phyloP scores from a whole-genome alignment of 257 asterid species.

The Capsicum rhomboideum region DNA sequence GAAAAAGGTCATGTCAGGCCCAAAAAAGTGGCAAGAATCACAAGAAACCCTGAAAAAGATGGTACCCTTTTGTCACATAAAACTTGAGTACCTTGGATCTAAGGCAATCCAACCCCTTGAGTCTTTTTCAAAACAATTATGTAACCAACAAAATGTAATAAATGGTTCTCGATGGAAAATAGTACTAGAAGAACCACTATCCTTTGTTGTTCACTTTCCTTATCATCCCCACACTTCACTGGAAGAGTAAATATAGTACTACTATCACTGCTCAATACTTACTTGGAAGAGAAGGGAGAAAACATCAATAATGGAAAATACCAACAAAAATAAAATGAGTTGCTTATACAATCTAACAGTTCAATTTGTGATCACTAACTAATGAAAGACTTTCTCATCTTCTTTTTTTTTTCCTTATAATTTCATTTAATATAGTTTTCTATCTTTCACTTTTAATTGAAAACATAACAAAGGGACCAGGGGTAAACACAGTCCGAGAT shows the following conservation, averaged over 20 bases:
- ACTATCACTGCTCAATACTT: background rate
- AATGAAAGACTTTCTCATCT: background rate
- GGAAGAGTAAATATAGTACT: background rate
- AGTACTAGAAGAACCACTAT: background rate
- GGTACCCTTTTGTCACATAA: conserved; percentile 27
- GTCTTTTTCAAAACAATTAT: conserved; percentile 31
- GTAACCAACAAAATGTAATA: conserved; percentile 12
- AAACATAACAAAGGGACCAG: background rate
- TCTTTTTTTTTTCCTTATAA: background rate
- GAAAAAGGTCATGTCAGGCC: conserved; percentile 27
- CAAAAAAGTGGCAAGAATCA: conserved; percentile 41
- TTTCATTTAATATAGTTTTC: background rate
- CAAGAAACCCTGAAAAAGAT: conserved; percentile 58
- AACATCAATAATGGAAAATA: conserved; percentile 3
- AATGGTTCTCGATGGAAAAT: background rate
- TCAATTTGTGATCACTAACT: background rate
- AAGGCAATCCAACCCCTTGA: conserved; percentile 39
- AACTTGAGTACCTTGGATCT: conserved; percentile 79
- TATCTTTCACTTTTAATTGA: background rate
- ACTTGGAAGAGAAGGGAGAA: conserved; percentile 5
- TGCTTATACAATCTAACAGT: background rate
- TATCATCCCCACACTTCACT: conserved; percentile 9
- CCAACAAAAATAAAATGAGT: background rate
- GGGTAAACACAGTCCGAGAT: background rate
- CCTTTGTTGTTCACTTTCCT: background rate